Evolutionary conservation across 2,329 filamentous ascomycete species (phyloP).

Genomic region (Phaeosphaeria sp.): DNA sequence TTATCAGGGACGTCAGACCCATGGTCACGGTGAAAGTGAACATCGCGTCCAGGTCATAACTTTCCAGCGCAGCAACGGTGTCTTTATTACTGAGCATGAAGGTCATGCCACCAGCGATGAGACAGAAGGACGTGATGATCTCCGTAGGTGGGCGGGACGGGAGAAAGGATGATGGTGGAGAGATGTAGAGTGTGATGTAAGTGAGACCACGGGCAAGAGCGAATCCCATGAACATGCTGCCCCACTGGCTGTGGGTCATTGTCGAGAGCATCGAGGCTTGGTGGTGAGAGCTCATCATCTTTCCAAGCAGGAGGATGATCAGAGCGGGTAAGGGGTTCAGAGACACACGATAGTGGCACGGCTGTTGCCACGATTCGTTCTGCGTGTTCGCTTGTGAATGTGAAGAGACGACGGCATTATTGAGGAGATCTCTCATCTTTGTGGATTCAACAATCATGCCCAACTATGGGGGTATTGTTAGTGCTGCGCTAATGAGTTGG

Average conservation of each 20-base stretch:
- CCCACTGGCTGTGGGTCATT: slow-evolving; percentile 96
- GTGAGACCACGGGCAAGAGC: slow-evolving; percentile 79
- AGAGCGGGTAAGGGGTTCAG: slow-evolving; percentile 89
- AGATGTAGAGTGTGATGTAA: slow-evolving; percentile 80
- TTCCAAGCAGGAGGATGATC: slow-evolving; percentile 83
- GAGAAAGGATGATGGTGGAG: slow-evolving; percentile 78
- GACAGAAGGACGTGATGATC: slow-evolving; percentile 83
- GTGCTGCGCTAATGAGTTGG: slow-evolving; percentile 14
- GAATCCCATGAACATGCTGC: slow-evolving; percentile 80
- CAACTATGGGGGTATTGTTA: slow-evolving; percentile 49
- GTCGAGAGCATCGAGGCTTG: slow-evolving; percentile 82
- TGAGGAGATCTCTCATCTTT: slow-evolving; percentile 70
- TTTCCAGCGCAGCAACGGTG: slow-evolving; percentile 77
- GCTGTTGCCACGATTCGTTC: slow-evolving; percentile 61
- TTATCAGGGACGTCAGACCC: slow-evolving; percentile 80
- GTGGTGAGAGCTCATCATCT: slow-evolving; percentile 95
- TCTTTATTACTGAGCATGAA: slow-evolving; percentile 91
- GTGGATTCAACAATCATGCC: slow-evolving; percentile 83
- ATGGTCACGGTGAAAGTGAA: slow-evolving; percentile 89
- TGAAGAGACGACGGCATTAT: slow-evolving; percentile 55
- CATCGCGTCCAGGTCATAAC: slow-evolving; percentile 83
- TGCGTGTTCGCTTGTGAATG: slow-evolving; percentile 32
- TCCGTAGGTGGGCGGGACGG: slow-evolving; percentile 89
- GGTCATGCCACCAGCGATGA: slow-evolving; percentile 85
- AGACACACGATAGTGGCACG: slow-evolving; percentile 74